These are phyloP conservation scores for Colletotrichum lupini DNA, from an alignment of 2,329 filamentous ascomycete species.

Conservation along the genomic window DNA sequence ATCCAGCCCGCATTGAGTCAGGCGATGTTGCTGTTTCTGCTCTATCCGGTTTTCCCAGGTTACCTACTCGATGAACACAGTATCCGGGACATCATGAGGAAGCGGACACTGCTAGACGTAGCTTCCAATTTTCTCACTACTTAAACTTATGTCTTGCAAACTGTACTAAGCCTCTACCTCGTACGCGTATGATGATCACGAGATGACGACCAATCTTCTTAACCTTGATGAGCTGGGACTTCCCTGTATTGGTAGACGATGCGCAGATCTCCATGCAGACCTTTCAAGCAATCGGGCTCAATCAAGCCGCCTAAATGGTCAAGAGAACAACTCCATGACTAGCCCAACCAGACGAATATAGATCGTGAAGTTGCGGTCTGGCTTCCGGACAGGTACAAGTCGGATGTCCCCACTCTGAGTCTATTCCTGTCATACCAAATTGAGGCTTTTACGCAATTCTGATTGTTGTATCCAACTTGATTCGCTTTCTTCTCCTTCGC, in stretches of 20 bases:
- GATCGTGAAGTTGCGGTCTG: neutral
- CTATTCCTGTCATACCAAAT: neutral
- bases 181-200: neutral
- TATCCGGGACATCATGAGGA: neutral
- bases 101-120: neutral
- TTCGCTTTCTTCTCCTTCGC: neutral
- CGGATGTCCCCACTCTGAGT: neutral
- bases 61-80: too few relatives aligned
- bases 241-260: neutral
- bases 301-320: neutral
- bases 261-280: neutral
- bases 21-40: too few relatives aligned
- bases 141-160: neutral
- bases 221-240: neutral
- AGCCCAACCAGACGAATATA: neutral
- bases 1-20: too few relatives aligned
- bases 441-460: neutral
- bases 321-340: neutral
- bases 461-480: neutral
- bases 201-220: neutral
- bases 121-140: too few relatives aligned
- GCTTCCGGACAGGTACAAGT: neutral
- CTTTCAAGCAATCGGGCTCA: neutral
- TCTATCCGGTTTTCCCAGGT: too few relatives aligned
- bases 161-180: neutral